Percentiles rank a stretch among this genome's conserved stretches.
phyloP scores from a whole-genome alignment of 345 rosid species.

The Excoecaria cochinchinensis region DNA sequence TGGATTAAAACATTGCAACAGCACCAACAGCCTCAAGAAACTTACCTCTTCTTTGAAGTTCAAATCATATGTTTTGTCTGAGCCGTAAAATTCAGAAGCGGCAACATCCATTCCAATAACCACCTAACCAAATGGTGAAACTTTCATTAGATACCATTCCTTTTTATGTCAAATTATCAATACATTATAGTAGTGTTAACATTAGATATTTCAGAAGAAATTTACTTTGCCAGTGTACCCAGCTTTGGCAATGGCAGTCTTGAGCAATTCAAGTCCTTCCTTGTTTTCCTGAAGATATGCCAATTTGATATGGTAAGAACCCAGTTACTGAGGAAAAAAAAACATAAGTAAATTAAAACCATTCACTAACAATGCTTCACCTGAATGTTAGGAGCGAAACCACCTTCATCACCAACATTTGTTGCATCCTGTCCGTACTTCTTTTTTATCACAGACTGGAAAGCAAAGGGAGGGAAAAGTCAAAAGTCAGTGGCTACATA shows the following conservation, averaged over 20 bases:
- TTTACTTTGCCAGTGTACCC: constrained; percentile 86
- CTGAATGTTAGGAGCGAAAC: constrained; percentile 67
- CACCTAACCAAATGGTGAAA: constrained; percentile 48
- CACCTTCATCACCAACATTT: constrained; percentile 67
- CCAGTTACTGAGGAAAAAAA: neutral
- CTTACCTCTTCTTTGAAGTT: constrained; percentile 62
- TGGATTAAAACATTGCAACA: neutral
- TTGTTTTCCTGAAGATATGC: constrained; percentile 69
- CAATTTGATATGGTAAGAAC: constrained; percentile 2
- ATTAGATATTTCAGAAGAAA: constrained; percentile 2
- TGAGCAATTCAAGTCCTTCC: constrained; percentile 96
- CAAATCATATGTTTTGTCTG: constrained; percentile 78
- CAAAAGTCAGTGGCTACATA: neutral
- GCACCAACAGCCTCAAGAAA: neutral
- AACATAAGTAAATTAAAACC: neutral
- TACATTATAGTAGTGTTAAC: neutral
- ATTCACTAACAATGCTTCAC: constrained; percentile 18
- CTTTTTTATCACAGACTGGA: constrained; percentile 58
- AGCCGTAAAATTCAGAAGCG: constrained; percentile 86
- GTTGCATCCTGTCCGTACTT: constrained; percentile 70
- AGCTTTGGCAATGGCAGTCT: constrained; percentile 88
- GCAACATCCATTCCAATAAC: constrained; percentile 99
- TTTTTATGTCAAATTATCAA: neutral
- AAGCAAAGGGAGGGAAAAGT: neutral
- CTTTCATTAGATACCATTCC: neutral